Evolutionary conservation across 2,329 filamentous ascomycete genomes (phyloP).

Genomic region (Fusarium siculi): DNA sequence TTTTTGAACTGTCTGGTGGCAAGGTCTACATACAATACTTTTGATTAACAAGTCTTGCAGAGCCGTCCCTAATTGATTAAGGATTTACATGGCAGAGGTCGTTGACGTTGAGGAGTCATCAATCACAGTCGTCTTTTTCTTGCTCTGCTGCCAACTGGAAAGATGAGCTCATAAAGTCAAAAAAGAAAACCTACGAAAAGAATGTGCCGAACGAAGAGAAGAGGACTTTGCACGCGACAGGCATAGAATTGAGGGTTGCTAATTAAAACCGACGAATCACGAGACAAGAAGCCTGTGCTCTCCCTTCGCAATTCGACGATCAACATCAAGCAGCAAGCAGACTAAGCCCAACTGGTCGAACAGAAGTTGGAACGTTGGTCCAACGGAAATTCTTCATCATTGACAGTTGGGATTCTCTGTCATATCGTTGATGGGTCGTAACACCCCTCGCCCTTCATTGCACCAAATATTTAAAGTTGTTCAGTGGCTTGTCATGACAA

Average conservation of each 20-base stretch:
- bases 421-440: not conserved
- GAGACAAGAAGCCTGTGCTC: conserved; percentile 2
- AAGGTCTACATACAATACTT: not conserved
- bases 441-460: not conserved
- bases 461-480: conserved; percentile 34
- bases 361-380: conserved; percentile 9
- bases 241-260: not conserved
- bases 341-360: conserved; percentile 20
- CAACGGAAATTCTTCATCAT: conserved; percentile 14
- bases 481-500: conserved; percentile 19
- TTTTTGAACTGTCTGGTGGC: not conserved
- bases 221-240: conserved; percentile 22
- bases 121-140: not conserved
- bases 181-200: not conserved
- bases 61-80: not conserved
- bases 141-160: not conserved
- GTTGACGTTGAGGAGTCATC: not conserved
- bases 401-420: conserved; percentile 3
- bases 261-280: conserved; percentile 27
- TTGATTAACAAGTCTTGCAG: not conserved
- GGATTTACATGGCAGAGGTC: not conserved
- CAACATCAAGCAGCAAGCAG: conserved; percentile 22
- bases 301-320: conserved; percentile 1
- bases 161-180: not conserved
- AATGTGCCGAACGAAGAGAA: not conserved